phyloP scores from a whole-genome alignment of 768 basidiomycete species.

The Candolleomyces aberdarensis region DNA sequence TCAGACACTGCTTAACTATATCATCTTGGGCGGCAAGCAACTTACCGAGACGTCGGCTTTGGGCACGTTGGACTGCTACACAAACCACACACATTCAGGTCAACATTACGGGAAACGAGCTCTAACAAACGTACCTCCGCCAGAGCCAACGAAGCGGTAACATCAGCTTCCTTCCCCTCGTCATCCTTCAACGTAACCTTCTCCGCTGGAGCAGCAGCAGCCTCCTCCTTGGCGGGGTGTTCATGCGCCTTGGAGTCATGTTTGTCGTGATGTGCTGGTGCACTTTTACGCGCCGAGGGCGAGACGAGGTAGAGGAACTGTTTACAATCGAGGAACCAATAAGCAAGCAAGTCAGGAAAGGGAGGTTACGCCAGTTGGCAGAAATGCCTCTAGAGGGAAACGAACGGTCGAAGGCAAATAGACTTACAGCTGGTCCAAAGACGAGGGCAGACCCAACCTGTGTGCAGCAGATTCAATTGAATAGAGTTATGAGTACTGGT shows the following conservation, averaged over 20 bases:
- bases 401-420: neutral
- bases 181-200: slow-evolving; percentile 33
- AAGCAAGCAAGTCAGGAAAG: neutral
- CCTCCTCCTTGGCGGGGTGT: slow-evolving; percentile 10
- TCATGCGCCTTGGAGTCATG: slow-evolving; percentile 25
- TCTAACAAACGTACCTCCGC: slow-evolving; percentile 32
- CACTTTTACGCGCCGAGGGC: slow-evolving; percentile 34
- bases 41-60: neutral
- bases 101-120: neutral
- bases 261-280: slow-evolving; percentile 31
- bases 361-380: neutral
- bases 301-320: slow-evolving; percentile 42
- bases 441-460: slow-evolving; percentile 40
- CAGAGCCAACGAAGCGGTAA: slow-evolving; percentile 27
- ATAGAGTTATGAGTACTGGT: no score
- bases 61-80: neutral
- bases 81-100: neutral
- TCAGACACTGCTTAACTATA: neutral
- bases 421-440: slow-evolving; percentile 40
- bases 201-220: neutral
- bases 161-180: slow-evolving; percentile 37
- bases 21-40: neutral
- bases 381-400: neutral
- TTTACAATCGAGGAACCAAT: slow-evolving; percentile 4
- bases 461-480: neutral